phyloP scores from a whole-genome alignment of 1,284 basidiomycete species.

The Athelia sp. region DNA sequence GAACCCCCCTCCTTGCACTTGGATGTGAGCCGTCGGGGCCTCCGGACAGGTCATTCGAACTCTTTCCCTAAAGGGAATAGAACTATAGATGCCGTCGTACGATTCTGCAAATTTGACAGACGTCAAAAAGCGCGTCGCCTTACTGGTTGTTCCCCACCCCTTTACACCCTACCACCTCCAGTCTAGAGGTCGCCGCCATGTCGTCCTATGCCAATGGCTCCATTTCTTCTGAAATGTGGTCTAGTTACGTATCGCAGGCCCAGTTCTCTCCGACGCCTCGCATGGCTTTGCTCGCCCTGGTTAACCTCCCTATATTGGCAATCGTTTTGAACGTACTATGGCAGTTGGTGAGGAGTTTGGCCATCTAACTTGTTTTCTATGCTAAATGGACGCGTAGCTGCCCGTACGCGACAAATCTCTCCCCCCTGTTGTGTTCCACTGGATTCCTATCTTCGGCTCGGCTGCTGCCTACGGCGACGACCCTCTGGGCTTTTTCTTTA shows the following conservation, averaged over 20 bases:
- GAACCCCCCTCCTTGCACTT: too few relatives aligned
- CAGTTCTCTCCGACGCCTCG: slow-evolving; percentile 1
- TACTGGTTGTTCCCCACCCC: not conserved
- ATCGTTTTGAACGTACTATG: slow-evolving; percentile 42
- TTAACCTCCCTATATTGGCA: slow-evolving; percentile 22
- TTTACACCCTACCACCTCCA: not conserved
- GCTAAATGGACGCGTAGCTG: slow-evolving; percentile 40
- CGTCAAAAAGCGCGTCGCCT: too few relatives aligned
- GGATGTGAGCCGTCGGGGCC: too few relatives aligned
- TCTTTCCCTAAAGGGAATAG: too few relatives aligned
- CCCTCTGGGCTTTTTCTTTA: slow-evolving; percentile 77
- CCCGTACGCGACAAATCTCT: slow-evolving; percentile 50
- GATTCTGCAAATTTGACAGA: too few relatives aligned
- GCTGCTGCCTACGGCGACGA: slow-evolving; percentile 78
- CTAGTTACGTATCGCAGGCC: slow-evolving; percentile 9
- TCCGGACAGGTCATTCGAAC: too few relatives aligned
- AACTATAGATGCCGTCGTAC: too few relatives aligned
- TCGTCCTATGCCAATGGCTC: slow-evolving; percentile 34
- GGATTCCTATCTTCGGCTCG: slow-evolving; percentile 76
- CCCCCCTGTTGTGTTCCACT: slow-evolving; percentile 82
- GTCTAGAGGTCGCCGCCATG: slow-evolving; percentile 23
- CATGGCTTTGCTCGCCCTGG: slow-evolving; percentile 12
- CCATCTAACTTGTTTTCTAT: slow-evolving; percentile 37
- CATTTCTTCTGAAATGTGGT: slow-evolving; percentile 37
- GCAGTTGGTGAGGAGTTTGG: slow-evolving; percentile 33